phyloP scores from a whole-genome alignment of 202 grass and related monocot species.

The Panicum virgatum region DNA sequence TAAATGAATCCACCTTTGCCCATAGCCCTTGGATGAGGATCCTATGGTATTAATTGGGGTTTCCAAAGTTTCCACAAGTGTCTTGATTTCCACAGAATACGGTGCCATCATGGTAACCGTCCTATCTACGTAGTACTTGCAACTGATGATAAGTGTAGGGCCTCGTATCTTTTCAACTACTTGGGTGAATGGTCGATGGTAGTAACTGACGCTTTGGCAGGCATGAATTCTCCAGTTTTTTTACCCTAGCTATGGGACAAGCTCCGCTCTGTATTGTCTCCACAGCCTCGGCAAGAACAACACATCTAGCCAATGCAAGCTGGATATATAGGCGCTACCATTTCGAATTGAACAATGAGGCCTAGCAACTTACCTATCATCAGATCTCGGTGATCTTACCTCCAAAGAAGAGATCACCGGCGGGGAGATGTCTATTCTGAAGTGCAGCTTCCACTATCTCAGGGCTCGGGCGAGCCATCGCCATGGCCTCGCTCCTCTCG shows the following conservation, averaged over 20 bases:
- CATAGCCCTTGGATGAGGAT: no score
- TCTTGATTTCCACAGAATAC: no score
- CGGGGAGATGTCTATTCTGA: no score
- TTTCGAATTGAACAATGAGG: slow-evolving; percentile 15
- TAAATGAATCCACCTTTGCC: no score
- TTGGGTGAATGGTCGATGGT: background rate
- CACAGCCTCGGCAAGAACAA: background rate
- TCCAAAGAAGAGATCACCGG: no score
- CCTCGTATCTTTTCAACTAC: background rate
- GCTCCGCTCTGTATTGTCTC: slow-evolving; percentile 19
- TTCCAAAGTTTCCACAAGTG: no score
- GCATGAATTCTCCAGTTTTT: background rate
- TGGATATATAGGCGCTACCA: background rate
- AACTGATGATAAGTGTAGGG: no score
- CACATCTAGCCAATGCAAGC: background rate
- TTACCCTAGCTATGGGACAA: background rate
- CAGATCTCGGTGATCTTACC: no score
- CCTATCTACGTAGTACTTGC: no score
- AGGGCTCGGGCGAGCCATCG: slow-evolving; percentile 16
- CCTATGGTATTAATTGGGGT: no score
- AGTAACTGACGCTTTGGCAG: slow-evolving; percentile 18
- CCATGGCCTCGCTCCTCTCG: background rate
- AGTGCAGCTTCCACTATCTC: slow-evolving; percentile 24
- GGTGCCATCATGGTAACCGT: no score
- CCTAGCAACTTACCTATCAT: background rate